Percentiles rank a stretch among this genome's conserved stretches.
phyloP scores from a whole-genome alignment of 352 stramenopile genomes.

The Globisporangium emineosum region DNA sequence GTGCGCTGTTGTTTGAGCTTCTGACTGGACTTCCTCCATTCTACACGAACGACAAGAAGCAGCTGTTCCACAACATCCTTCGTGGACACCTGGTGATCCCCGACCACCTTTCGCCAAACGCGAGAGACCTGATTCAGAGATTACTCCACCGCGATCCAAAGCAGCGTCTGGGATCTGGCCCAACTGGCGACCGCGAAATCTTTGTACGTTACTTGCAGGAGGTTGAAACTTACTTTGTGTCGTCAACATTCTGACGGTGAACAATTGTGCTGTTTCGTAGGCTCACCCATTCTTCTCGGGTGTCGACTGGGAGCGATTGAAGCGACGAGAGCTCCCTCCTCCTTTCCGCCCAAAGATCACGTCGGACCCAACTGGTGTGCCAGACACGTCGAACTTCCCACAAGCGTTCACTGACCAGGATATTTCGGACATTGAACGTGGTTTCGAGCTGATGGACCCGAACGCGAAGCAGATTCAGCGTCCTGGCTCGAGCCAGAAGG shows the following conservation, averaged over 20 bases:
- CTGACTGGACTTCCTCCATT: conserved; percentile 83
- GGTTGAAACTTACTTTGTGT: too few species aligned
- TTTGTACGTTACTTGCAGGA: conserved; percentile 44
- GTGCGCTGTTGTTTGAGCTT: conserved; percentile 75
- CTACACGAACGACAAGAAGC: conserved; percentile 88
- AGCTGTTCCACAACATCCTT: conserved; percentile 90
- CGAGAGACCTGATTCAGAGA: conserved; percentile 74
- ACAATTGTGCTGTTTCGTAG: conserved; percentile 15
- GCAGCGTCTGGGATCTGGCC: conserved; percentile 71
- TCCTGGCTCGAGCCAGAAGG: conserved; percentile 44
- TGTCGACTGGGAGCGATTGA: conserved; percentile 87
- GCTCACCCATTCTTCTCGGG: conserved; percentile 78
- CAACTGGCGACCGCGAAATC: conserved; percentile 76
- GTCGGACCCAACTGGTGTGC: conserved; percentile 61
- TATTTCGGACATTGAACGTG: conserved; percentile 84
- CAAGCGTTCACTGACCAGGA: conserved; percentile 85
- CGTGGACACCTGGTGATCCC: conserved; percentile 78
- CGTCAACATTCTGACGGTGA: not conserved
- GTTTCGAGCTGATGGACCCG: conserved; percentile 51
- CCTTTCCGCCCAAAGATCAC: conserved; percentile 86
- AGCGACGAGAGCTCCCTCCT: conserved; percentile 69
- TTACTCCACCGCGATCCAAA: conserved; percentile 80
- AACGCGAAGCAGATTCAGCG: conserved; percentile 65
- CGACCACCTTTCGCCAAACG: conserved; percentile 72
- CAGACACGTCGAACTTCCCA: conserved; percentile 85